Percentiles rank a stretch among this genome's conserved stretches.
These are phyloP conservation scores for Dianthus caryophyllus DNA, from an alignment of 148 eudicot genomes.

Conservation along the genomic window DNA sequence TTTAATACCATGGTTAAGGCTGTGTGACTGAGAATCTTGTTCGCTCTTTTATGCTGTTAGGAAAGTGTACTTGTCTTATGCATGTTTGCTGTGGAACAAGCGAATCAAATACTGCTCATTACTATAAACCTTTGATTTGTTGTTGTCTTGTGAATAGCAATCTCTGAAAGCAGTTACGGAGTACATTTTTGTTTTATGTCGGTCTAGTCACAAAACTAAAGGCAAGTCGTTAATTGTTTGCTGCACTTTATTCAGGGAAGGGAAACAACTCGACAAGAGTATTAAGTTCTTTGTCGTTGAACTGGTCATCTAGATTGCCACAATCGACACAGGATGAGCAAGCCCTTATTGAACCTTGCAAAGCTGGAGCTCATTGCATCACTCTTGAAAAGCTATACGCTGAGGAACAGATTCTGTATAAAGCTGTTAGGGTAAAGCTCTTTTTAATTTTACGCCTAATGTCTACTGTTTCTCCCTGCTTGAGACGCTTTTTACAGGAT, in stretches of 20 bases:
- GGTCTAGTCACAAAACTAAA: too few species aligned
- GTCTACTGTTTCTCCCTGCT: background rate
- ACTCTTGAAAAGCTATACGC: slow-evolving; percentile 57
- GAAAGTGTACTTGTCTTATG: background rate
- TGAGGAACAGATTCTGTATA: slow-evolving; percentile 62
- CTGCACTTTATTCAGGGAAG: slow-evolving; percentile 39
- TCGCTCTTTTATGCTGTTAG: background rate
- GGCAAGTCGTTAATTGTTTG: background rate
- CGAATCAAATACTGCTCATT: background rate
- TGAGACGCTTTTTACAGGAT: background rate
- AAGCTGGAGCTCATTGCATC: slow-evolving; percentile 66
- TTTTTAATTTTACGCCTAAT: slow-evolving; percentile 9
- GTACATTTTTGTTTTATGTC: background rate
- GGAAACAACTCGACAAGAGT: slow-evolving; percentile 58
- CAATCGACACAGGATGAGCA: slow-evolving; percentile 35
- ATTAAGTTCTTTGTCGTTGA: slow-evolving; percentile 60
- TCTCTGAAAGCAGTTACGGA: background rate
- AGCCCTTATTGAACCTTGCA: slow-evolving; percentile 51
- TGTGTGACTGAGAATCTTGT: background rate
- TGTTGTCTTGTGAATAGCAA: background rate
- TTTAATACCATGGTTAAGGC: background rate
- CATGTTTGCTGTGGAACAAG: background rate
- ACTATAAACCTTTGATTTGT: background rate
- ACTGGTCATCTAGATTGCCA: slow-evolving; percentile 62
- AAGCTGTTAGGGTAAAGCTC: slow-evolving; percentile 55